Evolutionary conservation across 1,139 yeast genomes (phyloP), one percentile per base, ranked within the genome.

Genomic region (Debaryomyces fabryi): DNA sequence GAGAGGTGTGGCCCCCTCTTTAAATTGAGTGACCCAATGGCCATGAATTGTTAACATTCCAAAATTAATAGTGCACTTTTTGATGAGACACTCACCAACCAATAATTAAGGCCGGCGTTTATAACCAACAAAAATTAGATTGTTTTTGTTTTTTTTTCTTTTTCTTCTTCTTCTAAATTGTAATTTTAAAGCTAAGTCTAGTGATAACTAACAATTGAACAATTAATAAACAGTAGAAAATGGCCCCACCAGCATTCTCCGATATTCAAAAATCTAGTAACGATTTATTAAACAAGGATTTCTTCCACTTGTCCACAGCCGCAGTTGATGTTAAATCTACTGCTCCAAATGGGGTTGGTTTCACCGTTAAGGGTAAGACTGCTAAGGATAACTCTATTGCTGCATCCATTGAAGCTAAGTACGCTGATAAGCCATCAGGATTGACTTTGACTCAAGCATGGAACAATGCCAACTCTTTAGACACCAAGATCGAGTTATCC

Each of bases 291-390:
- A 82, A 83, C 78, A 87, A 81, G 75, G 99, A 93, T 74, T 93
- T 90, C 84, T 95, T 81, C 87, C 98, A 92, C 79, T 77, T 82
- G 62, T 78, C 95, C 58, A 88, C 93, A 57, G 95, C 95, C 59
- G 77, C 95, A 54, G 82, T 93, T 62, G 97, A 90, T 67, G 85
- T 92, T 66, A 88, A 89, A 80, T 86, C 98, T 59, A 82, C 82
- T 60, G 97, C 99, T 63, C 96, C 97, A 71, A 92, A 91, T 71
- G 98, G 98, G 62, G 97, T 93, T 53, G 82, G 91, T 52, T 93
- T 93, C 83, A 83, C 96, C 64, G 91, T 90, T 68, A 90, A 89
- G 80, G 97, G 97, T 71, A 90, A 89, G 78, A 86, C 95, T 62
- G 81, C 85, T 67, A 84, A 84, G 75, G 88, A 85, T 66, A 87